These are phyloP conservation scores for Zea mays DNA, from an alignment of 176 grass and related monocot species.

Conservation along the genomic window Zm-B73-REFERENCE-NAM-5.0 NC_050104.1:102026501-102027000, in stretches of 20 bases:
- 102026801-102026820: background rate
- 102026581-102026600: background rate
- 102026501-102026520: background rate
- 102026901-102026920: background rate
- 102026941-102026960: background rate
- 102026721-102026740: conserved; percentile 50
- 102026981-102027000: background rate
- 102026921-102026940: background rate
- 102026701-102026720: conserved; percentile 34
- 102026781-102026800: background rate
- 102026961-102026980: background rate
- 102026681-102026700: background rate
- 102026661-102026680: background rate
- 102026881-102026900: background rate
- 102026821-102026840: background rate
- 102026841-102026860: background rate
- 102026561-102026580: conserved; percentile 21
- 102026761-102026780: background rate
- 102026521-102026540: conserved; percentile 37
- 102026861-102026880: background rate
- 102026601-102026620: background rate
- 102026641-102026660: background rate
- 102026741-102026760: background rate
- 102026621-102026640: conserved; percentile 3
- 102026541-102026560: background rate